Evolutionary conservation across 768 basidiomycete genomes (phyloP), one percentile per base, ranked within the genome.

Genomic region (Leccinum barrowsii): DNA sequence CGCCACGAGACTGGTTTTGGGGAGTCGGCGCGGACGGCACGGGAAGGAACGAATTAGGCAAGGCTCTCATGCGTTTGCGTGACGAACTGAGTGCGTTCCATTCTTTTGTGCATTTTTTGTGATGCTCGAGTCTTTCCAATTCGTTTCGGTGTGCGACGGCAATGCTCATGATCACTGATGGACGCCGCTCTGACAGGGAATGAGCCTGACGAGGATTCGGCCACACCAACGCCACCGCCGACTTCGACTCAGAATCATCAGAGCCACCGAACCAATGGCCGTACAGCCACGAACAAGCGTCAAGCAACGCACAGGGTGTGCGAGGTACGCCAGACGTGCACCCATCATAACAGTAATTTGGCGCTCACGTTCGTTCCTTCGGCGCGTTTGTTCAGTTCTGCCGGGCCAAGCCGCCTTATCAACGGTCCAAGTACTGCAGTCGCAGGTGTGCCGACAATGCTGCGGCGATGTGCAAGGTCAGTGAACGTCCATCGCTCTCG

Each of bases 1-100:
- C 86, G 10, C 84, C 85, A 63, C 83, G 84, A 62, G 89, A 90
- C 67, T 77, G 85, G 54, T 89, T 89, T 71, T 90, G 89, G 87
- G 89, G 89, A 24, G 69, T 85, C 61, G 89, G 89, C 5, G 77
- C 81, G 24, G 85, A 90, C 67, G 75, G 82, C 12, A 75, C 78
- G 59, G 89, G 89, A 24, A 81, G 79, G 32, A 90, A 90, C 60
- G 86, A 90, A 65, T 78, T 90, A 37, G 89, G 89, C 50, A 87
- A 85, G 68, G 82, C 83, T 5, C 77, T 90, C 17, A 83, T 84
- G 73, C 80, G 85, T 59, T 71, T 90, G 65, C 78, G 88, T 57
- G 71, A 75, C 37, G 80, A 77, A 64, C 74, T 87, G 56, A 80
- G 84, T 73, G 42, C 26, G 70, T 65, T 55, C 10, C n/a, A 42